Evolutionary conservation across 192 early-diverging fungal species (phyloP), one percentile per base, ranked within the genome.

Genomic region (Bifiguratus adelaidae): DNA sequence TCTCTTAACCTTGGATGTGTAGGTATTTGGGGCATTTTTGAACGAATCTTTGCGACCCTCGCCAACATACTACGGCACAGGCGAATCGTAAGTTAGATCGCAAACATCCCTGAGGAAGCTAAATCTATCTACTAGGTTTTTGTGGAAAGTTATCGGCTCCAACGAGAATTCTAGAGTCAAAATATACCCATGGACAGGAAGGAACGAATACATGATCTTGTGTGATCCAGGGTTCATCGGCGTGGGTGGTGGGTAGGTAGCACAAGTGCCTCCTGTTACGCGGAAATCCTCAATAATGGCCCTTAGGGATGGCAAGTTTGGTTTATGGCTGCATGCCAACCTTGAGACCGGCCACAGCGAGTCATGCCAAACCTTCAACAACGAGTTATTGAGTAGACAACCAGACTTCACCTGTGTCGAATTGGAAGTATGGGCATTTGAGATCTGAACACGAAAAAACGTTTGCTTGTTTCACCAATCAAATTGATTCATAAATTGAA

Each of bases 11-110:
- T 37, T n/a, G 2, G 24, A 20, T 20, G 15, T 8, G 33, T 67
- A 89, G 77, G 69, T 88, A 8, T 90, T 90, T 72, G 87, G 87
- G 21, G 84, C 82, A 12, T 90, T 76, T 53, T 41, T 86, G 7
- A 81, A 67, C 26, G 82, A 90, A 44, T 55, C 80, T 3, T 65
- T 86, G 25, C 67, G 71, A 28, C 71, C 76, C 11, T 63, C 65
- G 13, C 56, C 80, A 15, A 64, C 72, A 30, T 90, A 82, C 53
- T 90, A 90, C 33, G 87, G 87, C 16, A 81, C 82, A n/a, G 85
- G 87, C 26, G 82, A 84, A 70, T 84, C 83, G 81, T 86, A 68
- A 47, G 47, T 32, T 25, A 37, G 32, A 32, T 13, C 30, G 16
- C 43, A 30, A 11, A 44, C 5, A 30, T 21, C 7, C 9, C 29